Evolutionary conservation across 2,329 filamentous ascomycete species (phyloP), one percentile per base, ranked within the genome.

Genomic region (Simplicillium sp.): DNA sequence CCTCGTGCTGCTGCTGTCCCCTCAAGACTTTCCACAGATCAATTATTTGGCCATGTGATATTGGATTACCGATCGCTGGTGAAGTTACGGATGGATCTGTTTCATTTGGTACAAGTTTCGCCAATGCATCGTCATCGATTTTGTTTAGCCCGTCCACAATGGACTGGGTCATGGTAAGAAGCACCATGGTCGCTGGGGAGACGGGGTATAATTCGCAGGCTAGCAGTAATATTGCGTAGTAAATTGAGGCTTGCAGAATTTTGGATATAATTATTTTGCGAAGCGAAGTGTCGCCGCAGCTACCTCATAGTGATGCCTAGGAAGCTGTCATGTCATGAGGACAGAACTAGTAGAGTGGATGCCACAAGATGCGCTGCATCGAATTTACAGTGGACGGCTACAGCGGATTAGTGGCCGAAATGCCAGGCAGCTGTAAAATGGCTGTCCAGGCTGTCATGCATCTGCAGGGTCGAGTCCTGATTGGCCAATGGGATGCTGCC

Each of bases 151-250:
- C 82, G 57, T 77, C 76, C 62, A 82, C 75, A 25, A 86, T 77
- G 50, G 75, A 67, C 50, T 74, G 59, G 4, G 84, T 89, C 70
- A 87, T 82, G n/a, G 80, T 85, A 34, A 92, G 76, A 34, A 84
- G 68, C 14, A 89, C 84, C 85, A 90, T 90, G 3, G 4, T 46
- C 41, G 29, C 17, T 33, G 31, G 11, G 16, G 11, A 28, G 14
- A 16, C 3, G 15, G 25, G 37, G 36, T 29, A n/a, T 39, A 11
- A 11, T 7, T 46, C 41, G 43, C 48, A 47, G 50, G 38, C 45
- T 39, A 41, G 49, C 49, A 44, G 48, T n/a, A 45, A 47, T 41
- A 34, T 34, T 17, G 38, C 33, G 39, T 33, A 13, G n/a, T n/a
- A 41, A 47, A 42, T 37, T 34, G 39, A 29, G 25, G 39, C 38